A percentile compares a stretch with the other conserved stretches of the same genome.
Evolutionary conservation across 495 filamentous ascomycete species (phyloP).

Genomic region (Neurospora terricola): DNA sequence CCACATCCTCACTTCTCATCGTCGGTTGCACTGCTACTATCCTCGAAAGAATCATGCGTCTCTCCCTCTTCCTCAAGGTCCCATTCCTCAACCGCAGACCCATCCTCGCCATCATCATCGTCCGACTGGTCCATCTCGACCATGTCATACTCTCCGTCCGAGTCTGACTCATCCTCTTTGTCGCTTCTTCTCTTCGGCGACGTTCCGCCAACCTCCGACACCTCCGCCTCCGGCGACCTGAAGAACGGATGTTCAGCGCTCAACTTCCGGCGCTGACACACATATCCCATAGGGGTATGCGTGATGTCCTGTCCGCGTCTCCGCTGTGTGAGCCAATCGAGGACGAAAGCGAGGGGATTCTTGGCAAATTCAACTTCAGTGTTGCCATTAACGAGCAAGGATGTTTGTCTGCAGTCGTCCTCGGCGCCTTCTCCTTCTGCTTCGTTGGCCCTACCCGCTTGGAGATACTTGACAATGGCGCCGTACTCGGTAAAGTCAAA

Average conservation of each 20-base stretch:
- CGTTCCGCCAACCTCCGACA: background rate
- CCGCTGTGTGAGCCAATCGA: slow-evolving; percentile 42
- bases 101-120: background rate
- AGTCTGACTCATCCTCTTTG: background rate
- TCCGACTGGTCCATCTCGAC: background rate
- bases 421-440: background rate
- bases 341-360: slow-evolving; percentile 31
- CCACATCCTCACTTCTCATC: background rate
- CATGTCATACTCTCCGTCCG: background rate
- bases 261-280: slow-evolving; percentile 19
- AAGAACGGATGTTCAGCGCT: background rate
- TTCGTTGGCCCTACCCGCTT: background rate
- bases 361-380: slow-evolving; percentile 9
- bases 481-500: slow-evolving; percentile 33
- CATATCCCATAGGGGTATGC: slow-evolving; percentile 47
- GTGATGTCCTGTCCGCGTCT: slow-evolving; percentile 42
- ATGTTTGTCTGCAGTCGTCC: background rate
- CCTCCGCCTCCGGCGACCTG: background rate
- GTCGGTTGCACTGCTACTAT: background rate
- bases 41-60: background rate
- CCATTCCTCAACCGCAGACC: background rate
- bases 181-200: background rate
- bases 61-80: background rate
- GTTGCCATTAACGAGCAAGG: background rate
- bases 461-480: slow-evolving; percentile 1